Percentiles rank a stretch among this genome's conserved stretches.
Evolutionary conservation across 2,329 filamentous ascomycete genomes (phyloP).

Genomic region (Lasiodiplodia sp.): DNA sequence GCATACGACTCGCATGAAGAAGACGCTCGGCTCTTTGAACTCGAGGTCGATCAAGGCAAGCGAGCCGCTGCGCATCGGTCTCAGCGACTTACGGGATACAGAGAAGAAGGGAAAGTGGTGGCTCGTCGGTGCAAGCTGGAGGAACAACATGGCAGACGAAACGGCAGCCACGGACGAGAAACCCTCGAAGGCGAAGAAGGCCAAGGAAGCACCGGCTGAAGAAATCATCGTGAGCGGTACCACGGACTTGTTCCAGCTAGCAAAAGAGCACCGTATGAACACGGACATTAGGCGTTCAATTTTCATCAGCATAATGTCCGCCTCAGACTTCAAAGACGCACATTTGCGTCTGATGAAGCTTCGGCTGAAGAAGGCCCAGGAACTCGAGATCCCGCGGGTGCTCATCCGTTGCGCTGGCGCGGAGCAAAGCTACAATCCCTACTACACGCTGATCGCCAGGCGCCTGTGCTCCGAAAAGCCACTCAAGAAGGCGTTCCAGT

Average conservation of each 20-base stretch:
- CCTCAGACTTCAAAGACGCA: slow-evolving; percentile 83
- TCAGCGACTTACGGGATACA: slow-evolving; percentile 81
- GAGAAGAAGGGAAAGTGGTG: slow-evolving; percentile 97
- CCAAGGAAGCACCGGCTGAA: slow-evolving; percentile 9
- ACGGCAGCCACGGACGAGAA: slow-evolving; percentile 44
- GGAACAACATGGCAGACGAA: slow-evolving; percentile 49
- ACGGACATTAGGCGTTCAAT: slow-evolving; percentile 88
- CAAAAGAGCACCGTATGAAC: slow-evolving; percentile 83
- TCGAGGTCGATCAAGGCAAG: slow-evolving; percentile 71
- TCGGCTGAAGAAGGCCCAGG: slow-evolving; percentile 82
- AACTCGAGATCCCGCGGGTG: slow-evolving; percentile 85
- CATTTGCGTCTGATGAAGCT: slow-evolving; percentile 81
- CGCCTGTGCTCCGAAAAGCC: slow-evolving; percentile 78
- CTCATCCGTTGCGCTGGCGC: slow-evolving; percentile 85
- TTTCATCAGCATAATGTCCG: slow-evolving; percentile 88
- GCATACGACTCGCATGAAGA: slow-evolving; percentile 88
- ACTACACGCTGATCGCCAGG: slow-evolving; percentile 85
- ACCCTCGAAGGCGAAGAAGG: slow-evolving; percentile 35
- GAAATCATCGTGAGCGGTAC: slow-evolving; percentile 42
- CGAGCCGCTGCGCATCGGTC: slow-evolving; percentile 81
- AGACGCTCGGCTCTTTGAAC: slow-evolving; percentile 81
- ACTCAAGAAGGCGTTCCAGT: slow-evolving; percentile 85
- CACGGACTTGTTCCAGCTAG: slow-evolving; percentile 75
- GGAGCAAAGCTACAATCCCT: slow-evolving; percentile 87
- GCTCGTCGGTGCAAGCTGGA: slow-evolving; percentile 95